Evolutionary conservation across 2,329 filamentous ascomycete species (phyloP), one percentile per base, ranked within the genome.

Genomic region (Polychaeton citri): DNA sequence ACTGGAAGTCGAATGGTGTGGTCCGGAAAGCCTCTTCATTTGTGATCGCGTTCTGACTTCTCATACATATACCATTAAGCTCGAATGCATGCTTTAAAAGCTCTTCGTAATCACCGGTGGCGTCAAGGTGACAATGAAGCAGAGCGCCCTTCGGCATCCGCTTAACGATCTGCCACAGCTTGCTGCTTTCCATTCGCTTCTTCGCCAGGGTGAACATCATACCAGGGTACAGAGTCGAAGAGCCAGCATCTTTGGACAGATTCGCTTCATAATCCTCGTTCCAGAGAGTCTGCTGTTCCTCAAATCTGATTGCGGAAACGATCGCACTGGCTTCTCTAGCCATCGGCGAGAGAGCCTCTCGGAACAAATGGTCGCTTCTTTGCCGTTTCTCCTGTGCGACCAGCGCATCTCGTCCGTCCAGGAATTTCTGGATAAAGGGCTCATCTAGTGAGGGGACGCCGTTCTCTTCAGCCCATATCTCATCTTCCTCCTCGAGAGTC

Each of bases 131-230:
- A 30, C 84, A 84, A 62, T 96, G 87, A 41, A 93, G 62, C 19
- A 93, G 65, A 6, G 79, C 71, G 9, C 88, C 90, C 58, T 96
- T 96, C 19, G 88, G 88, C 81, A 96, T 85, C 44, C 66, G 72
- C 40, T 78, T 73, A 12, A 94, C 72, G 48, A 95, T 90, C 44
- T 76, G 71, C 85, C 85, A 96, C 17, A 95, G 67, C 51, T 77
- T 77, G 10, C 84, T 93, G 47, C 69, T 68, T 59, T 93, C 84
- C 75, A 94, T 92, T 24, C 76, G 74, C n/a, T 77, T 72, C 58
- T 86, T 88, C 47, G 85, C 85, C 21, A 88, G 69, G 21, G 74
- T 78, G 60, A 94, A 95, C 81, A 93, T 90, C 80, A 94, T 93
- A 8, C 87, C 87, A 1, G 85, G 85, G 53, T 81, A 84, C 34